These are phyloP conservation scores for Mycosphaerella sp. DNA, from an alignment of 2,329 filamentous ascomycete genomes.

Conservation along the genomic window DNA sequence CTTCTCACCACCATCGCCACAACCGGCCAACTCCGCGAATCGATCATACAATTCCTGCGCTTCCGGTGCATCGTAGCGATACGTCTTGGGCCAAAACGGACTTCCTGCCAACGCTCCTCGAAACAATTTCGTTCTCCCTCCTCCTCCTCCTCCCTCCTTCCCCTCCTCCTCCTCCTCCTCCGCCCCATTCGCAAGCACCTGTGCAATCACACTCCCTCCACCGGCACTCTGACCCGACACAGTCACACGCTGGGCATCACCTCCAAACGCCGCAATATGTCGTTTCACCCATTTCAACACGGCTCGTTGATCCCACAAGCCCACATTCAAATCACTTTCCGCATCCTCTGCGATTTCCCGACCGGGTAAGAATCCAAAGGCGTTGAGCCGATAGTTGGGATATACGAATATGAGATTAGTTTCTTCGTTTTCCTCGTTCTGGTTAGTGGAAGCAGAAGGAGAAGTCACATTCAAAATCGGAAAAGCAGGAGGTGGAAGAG, in stretches of 20 bases:
- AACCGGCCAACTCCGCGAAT: conserved; percentile 46
- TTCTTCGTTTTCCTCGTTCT: no score
- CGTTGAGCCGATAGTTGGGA: conserved; percentile 45
- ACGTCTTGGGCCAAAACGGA: conserved; percentile 57
- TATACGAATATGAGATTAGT: conserved; percentile 51
- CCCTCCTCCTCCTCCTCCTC: conserved; percentile 23
- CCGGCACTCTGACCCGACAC: conserved; percentile 24
- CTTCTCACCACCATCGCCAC: conserved; percentile 39
- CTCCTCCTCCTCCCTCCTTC: no score
- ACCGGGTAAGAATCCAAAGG: conserved; percentile 41
- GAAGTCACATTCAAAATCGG: conserved; percentile 52
- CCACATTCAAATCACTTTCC: conserved; percentile 37
- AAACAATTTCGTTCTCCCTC: conserved; percentile 40
- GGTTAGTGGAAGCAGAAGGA: no score
- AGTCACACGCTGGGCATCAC: conserved; percentile 24
- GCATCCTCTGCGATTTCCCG: conserved; percentile 37
- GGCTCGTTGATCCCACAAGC: conserved; percentile 44
- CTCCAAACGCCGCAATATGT: conserved; percentile 41
- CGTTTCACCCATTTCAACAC: conserved; percentile 49
- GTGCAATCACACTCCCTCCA: conserved; percentile 45
- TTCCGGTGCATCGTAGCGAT: conserved; percentile 46
- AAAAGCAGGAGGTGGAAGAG: conserved; percentile 51
- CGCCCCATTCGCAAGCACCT: conserved; percentile 50
- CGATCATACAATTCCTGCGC: conserved; percentile 48
- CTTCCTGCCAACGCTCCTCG: conserved; percentile 47